phyloP scores from a whole-genome alignment of 768 basidiomycete species.

The Lentinus brumalis region DNA sequence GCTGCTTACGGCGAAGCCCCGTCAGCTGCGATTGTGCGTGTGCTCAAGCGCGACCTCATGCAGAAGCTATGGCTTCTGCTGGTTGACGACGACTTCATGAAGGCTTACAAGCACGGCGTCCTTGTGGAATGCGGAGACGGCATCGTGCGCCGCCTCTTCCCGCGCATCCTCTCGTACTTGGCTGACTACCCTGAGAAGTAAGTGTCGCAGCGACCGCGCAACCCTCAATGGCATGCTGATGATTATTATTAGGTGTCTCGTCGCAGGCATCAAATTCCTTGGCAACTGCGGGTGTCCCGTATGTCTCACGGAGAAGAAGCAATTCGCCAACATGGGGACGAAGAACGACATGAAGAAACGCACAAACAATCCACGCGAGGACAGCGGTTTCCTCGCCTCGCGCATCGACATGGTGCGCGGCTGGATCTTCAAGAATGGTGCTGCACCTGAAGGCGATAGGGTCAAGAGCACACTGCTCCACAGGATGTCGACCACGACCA shows the following conservation, averaged over 20 bases:
- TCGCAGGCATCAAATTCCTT: conserved; percentile 31
- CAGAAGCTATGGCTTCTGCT: conserved; percentile 30
- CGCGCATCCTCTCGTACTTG: conserved; percentile 27
- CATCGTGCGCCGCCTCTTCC: conserved; percentile 24
- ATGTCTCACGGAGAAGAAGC: not conserved
- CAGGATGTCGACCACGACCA: conserved; percentile 4
- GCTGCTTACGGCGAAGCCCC: conserved; percentile 15
- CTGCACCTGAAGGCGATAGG: conserved; percentile 6
- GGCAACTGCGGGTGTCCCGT: not conserved
- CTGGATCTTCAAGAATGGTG: conserved; percentile 22
- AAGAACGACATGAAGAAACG: not conserved
- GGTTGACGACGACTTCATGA: conserved; percentile 26
- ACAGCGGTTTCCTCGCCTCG: not conserved
- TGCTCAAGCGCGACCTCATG: conserved; percentile 35
- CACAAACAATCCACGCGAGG: not conserved
- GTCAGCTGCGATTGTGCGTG: conserved; percentile 26
- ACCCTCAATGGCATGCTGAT: no score
- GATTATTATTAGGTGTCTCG: no score
- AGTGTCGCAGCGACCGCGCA: no score
- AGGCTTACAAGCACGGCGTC: conserved; percentile 26
- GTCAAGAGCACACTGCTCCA: conserved; percentile 13
- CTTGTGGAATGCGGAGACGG: conserved; percentile 29
- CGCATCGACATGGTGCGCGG: conserved; percentile 13
- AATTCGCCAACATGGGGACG: not conserved
- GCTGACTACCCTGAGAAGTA: conserved; percentile 40